A percentile compares a stretch with the other conserved stretches of the same genome.
Conservation (phyloP, 2,329 filamentous ascomycete genomes). For the Helotiales sp. region DNA sequence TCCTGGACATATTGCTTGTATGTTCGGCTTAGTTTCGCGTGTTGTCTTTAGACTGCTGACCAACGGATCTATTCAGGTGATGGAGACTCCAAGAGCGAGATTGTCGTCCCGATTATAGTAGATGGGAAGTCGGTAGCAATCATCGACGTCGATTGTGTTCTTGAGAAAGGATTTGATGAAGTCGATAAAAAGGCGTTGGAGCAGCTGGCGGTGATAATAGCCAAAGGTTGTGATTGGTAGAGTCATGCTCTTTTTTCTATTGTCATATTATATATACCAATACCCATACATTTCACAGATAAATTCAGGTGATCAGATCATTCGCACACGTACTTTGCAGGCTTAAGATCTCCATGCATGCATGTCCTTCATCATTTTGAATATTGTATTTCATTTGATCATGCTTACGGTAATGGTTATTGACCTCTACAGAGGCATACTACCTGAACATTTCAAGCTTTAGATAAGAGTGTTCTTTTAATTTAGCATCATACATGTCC, state of each 20-base stretch:
- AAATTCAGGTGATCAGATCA: no score
- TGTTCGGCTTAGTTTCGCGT: not conserved
- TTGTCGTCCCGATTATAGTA: slow-evolving; percentile 69
- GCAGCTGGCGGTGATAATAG: slow-evolving; percentile 60
- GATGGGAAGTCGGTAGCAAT: slow-evolving; percentile 62
- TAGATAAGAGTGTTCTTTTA: no score
- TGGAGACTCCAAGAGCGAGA: slow-evolving; percentile 72
- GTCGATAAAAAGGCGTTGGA: slow-evolving; percentile 68
- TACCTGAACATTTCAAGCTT: no score
- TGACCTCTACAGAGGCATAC: no score
- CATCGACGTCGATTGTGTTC: slow-evolving; percentile 78
- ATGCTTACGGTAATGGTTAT: no score
- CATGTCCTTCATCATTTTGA: no score
- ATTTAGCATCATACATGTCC: no score
- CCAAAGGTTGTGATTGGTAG: slow-evolving; percentile 65
- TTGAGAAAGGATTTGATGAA: slow-evolving; percentile 64
- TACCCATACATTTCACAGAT: no score
- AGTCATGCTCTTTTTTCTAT: not conserved
- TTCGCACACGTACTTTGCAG: no score
- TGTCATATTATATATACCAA: no score
- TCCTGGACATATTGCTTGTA: slow-evolving; percentile 56
- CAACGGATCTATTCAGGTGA: slow-evolving; percentile 68
- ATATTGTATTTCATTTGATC: no score
- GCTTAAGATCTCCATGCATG: no score
- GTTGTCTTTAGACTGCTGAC: not conserved